Conservation (phyloP, 768 basidiomycete genomes). For the Lactarius pseudohatsudake region DNA sequence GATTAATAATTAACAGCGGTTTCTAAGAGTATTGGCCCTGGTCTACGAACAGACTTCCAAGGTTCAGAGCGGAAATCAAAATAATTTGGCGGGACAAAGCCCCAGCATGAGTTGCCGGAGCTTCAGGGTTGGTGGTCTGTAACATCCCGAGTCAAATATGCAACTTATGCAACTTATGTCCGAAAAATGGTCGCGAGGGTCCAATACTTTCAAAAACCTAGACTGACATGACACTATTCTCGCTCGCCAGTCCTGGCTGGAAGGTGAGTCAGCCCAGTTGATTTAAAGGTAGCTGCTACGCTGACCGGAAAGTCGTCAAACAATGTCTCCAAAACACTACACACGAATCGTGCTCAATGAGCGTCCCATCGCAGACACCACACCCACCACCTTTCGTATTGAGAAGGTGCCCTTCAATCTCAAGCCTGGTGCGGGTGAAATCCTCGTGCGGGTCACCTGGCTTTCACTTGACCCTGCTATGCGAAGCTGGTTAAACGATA, state of each 20-base stretch:
- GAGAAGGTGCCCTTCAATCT: slow-evolving; percentile 55
- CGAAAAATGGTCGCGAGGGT: too few species aligned
- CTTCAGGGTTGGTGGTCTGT: too few species aligned
- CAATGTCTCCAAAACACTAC: slow-evolving; percentile 37
- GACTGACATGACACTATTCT: background rate
- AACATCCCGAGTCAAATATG: too few species aligned
- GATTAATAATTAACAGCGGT: background rate
- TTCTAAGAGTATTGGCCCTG: too few species aligned
- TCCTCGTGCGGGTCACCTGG: slow-evolving; percentile 77
- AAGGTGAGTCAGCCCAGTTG: background rate
- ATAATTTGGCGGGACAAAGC: too few species aligned
- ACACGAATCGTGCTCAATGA: slow-evolving; percentile 74
- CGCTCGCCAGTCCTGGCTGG: too few species aligned
- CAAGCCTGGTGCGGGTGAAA: slow-evolving; percentile 51
- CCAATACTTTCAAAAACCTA: too few species aligned
- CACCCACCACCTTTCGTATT: slow-evolving; percentile 69
- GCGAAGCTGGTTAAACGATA: slow-evolving; percentile 78
- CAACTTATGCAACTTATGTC: too few species aligned
- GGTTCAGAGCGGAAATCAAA: too few species aligned
- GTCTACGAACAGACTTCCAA: too few species aligned
- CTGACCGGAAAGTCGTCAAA: background rate
- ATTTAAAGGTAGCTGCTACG: background rate
- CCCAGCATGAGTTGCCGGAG: slow-evolving; percentile 26
- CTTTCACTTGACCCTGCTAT: slow-evolving; percentile 86
- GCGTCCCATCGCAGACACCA: slow-evolving; percentile 67